Base-by-base conservation (phyloP, 305 asterid species). In the Nicotiana rustica region DNA sequence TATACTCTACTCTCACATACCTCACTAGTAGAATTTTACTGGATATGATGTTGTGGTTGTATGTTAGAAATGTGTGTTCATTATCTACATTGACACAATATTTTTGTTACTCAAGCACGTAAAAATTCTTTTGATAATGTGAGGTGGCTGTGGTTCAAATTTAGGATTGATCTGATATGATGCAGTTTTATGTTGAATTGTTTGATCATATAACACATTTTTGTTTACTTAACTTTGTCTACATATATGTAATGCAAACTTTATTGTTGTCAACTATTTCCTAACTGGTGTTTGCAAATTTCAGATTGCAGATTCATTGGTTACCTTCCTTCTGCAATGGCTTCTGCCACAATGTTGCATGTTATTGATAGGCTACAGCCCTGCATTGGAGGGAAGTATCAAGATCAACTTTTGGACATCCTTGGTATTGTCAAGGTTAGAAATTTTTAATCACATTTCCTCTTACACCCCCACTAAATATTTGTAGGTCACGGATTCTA, bases 281-380 rank as follows among this genome's bases (percentile, higher is more conserved):
- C 17, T n/a, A 31, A 77, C 6, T 52, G 25, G 14, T 0, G 31
- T 55, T 56, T 55, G 17, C 7, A n/a, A 33, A 8, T 25, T 78
- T 55, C 92, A 95, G 98, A 95, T 78, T 86, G 88, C 81, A 87
- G 96, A 91, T 90, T 90, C 80, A 86, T 86, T 89, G 67, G 79
- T 29, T 90, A 83, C 86, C 88, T 83, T 82, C 97, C 98, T 29
- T 93, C 97, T 83, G 93, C 92, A 68, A 70, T 93, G 91, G 98
- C 98, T 68, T 86, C 92, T 76, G 97, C 98, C 36, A 89, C 91
- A 88, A 91, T 95, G 94, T 86, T 93, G 90, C 90, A 88, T 76
- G 95, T 91, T 44, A 82, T 93, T 38, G 86, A 86, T 88, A 90
- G 88, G 66, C 65, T 91, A 3, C 90, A 89, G 85, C 96, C 97